A percentile compares a stretch with the other conserved stretches of the same genome.
Conservation (phyloP, 495 filamentous ascomycete genomes). For the Aspergillus campestris region DNA sequence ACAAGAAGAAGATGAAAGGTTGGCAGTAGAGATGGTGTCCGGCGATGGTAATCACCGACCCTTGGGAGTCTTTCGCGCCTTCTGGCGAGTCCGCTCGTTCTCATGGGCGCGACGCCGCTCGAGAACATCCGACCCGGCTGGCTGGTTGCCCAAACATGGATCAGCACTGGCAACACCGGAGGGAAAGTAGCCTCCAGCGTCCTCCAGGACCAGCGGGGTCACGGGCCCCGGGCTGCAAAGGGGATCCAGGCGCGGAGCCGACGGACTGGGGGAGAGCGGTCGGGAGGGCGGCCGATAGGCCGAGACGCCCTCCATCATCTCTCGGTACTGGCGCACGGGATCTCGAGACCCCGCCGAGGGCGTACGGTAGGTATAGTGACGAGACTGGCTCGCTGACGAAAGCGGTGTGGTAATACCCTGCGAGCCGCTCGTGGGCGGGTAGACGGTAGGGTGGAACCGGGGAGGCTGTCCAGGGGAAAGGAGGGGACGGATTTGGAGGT, state of each 20-base stretch:
- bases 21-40: slow-evolving; percentile 1
- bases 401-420: slow-evolving; percentile 16
- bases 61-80: slow-evolving; percentile 24
- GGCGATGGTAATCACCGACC: slow-evolving; percentile 19
- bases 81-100: slow-evolving; percentile 31
- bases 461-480: slow-evolving; percentile 36
- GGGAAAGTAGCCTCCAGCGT: slow-evolving; percentile 44
- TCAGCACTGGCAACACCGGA: slow-evolving; percentile 21
- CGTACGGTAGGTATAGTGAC: slow-evolving; percentile 26
- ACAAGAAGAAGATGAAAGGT: slow-evolving; percentile 23
- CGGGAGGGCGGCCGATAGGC: slow-evolving; percentile 19
- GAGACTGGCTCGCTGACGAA: slow-evolving; percentile 24
- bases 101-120: slow-evolving; percentile 32
- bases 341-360: slow-evolving; percentile 26
- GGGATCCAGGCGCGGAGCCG: slow-evolving; percentile 57
- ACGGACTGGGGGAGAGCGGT: slow-evolving; percentile 34
- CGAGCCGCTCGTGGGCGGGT: slow-evolving; percentile 21
- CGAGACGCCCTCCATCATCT: slow-evolving; percentile 22
- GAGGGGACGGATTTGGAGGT: slow-evolving; percentile 23
- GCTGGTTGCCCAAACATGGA: slow-evolving; percentile 11
- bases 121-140: slow-evolving; percentile 25
- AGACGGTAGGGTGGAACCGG: slow-evolving; percentile 43
- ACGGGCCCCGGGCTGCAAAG: slow-evolving; percentile 70
- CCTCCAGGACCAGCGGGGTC: slow-evolving; percentile 66
- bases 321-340: slow-evolving; percentile 31